phyloP scores from a whole-genome alignment of 352 stramenopile species.

The Phytophthora constricta region DNA sequence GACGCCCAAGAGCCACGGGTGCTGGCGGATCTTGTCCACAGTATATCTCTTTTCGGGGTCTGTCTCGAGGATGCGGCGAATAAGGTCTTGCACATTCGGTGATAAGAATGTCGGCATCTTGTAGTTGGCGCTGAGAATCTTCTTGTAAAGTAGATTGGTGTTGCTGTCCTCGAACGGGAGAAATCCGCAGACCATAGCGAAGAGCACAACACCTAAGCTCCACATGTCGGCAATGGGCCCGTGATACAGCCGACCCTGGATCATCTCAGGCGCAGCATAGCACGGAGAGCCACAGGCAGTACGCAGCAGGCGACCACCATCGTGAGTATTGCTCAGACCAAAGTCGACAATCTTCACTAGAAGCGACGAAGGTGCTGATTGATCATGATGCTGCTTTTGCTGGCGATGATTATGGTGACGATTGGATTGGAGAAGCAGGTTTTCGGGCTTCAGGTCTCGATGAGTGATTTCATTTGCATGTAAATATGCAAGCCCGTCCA shows the following conservation, averaged over 20 bases:
- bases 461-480: conserved; percentile 92
- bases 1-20: conserved; percentile 78
- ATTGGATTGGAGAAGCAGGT: conserved; percentile 86
- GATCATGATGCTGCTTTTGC: conserved; percentile 46
- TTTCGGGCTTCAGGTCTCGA: conserved; percentile 92
- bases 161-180: conserved; percentile 94
- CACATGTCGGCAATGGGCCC: conserved; percentile 91
- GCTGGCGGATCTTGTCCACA: conserved; percentile 78
- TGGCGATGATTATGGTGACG: conserved; percentile 16
- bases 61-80: conserved; percentile 84
- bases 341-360: conserved; percentile 93
- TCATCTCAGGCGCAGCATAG: conserved; percentile 95
- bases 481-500: conserved; percentile 92
- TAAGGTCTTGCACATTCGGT: conserved; percentile 77
- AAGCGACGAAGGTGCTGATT: conserved; percentile 15
- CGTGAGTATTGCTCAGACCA: conserved; percentile 92
- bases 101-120: conserved; percentile 82
- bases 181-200: conserved; percentile 91
- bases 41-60: conserved; percentile 81
- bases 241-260: conserved; percentile 84
- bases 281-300: conserved; percentile 93
- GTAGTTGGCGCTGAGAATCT: conserved; percentile 91
- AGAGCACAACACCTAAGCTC: conserved; percentile 93
- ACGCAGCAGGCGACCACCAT: conserved; percentile 71
- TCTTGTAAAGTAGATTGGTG: conserved; percentile 93